Percentiles rank a stretch among this genome's conserved stretches.
phyloP scores from a whole-genome alignment of 2,329 filamentous ascomycete species.

The Botrytis pseudocinerea region DNA sequence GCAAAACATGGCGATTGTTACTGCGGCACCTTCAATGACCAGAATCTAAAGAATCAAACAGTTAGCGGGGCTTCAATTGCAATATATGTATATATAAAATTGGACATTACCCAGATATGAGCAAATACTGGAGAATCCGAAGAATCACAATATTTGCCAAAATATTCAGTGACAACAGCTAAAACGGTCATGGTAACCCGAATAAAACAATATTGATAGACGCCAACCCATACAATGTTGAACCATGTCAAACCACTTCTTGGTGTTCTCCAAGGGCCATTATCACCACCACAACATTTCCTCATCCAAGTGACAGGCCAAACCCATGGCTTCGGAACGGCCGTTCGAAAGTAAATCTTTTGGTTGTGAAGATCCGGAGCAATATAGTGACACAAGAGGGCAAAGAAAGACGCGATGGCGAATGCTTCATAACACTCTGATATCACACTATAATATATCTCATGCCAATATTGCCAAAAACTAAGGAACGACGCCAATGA shows the following conservation, averaged over 20 bases:
- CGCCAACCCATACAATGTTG: slow-evolving; percentile 78
- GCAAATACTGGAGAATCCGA: slow-evolving; percentile 76
- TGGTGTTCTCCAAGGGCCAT: slow-evolving; percentile 71
- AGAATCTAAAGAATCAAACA: slow-evolving; percentile 50
- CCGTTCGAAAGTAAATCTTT: slow-evolving; percentile 75
- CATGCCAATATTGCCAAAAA: slow-evolving; percentile 72
- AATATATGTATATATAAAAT: neutral
- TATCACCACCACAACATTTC: slow-evolving; percentile 67
- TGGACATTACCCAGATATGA: slow-evolving; percentile 72
- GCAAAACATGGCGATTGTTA: slow-evolving; percentile 85
- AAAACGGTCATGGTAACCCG: slow-evolving; percentile 77
- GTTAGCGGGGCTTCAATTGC: slow-evolving; percentile 25
- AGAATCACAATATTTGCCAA: slow-evolving; percentile 72
- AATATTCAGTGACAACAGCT: slow-evolving; percentile 70
- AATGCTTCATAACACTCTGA: slow-evolving; percentile 89
- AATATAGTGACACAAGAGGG: slow-evolving; percentile 77
- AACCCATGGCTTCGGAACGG: slow-evolving; percentile 72
- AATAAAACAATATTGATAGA: slow-evolving; percentile 86
- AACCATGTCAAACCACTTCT: slow-evolving; percentile 85
- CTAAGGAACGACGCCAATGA: slow-evolving; percentile 71
- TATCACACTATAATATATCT: slow-evolving; percentile 78
- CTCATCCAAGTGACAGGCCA: slow-evolving; percentile 69
- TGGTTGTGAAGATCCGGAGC: slow-evolving; percentile 76
- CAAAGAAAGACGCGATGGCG: slow-evolving; percentile 84
- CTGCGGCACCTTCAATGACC: slow-evolving; percentile 68